Conservation (phyloP, 2,329 filamentous ascomycete genomes). For the Pseudofabraea citricarpa region DNA sequence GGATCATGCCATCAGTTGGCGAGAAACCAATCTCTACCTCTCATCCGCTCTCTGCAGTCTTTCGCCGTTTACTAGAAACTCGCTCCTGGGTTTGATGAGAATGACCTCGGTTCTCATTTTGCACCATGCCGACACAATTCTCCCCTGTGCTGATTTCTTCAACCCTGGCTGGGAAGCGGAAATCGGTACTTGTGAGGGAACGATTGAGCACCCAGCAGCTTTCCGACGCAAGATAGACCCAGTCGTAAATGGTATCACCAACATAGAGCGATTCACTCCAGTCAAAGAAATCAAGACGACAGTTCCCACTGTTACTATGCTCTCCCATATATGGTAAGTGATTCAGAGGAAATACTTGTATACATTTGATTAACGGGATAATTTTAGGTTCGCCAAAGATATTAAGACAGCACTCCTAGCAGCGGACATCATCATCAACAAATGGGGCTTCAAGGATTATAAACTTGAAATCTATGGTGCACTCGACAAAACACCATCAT, state of each 20-base stretch:
- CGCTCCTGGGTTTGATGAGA: slow-evolving; percentile 21
- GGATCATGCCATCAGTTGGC: slow-evolving; percentile 60
- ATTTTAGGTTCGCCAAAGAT: slow-evolving; percentile 50
- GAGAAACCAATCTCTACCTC: slow-evolving; percentile 35
- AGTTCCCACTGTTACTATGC: slow-evolving; percentile 60
- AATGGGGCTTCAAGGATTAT: slow-evolving; percentile 62
- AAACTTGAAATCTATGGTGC: slow-evolving; percentile 58
- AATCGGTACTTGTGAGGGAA: slow-evolving; percentile 53
- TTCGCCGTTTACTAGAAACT: slow-evolving; percentile 23
- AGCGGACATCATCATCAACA: slow-evolving; percentile 60
- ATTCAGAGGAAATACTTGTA: no score
- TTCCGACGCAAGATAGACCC: slow-evolving; percentile 59
- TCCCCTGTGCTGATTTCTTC: slow-evolving; percentile 56
- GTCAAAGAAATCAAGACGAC: no score
- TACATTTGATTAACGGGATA: no score
- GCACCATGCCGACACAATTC: slow-evolving; percentile 53
- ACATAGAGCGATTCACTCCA: slow-evolving; percentile 54
- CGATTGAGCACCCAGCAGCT: slow-evolving; percentile 49
- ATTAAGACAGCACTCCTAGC: slow-evolving; percentile 61
- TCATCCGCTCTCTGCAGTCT: slow-evolving; percentile 23
- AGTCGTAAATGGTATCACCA: slow-evolving; percentile 60
- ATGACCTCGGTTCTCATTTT: slow-evolving; percentile 19
- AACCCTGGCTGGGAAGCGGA: slow-evolving; percentile 61
- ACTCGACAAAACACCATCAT: slow-evolving; percentile 57
- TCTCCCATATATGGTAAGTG: slow-evolving; percentile 59